Percentiles rank a stretch among this genome's conserved stretches.
Conservation (phyloP, 306 rosid species). For the Trichosanthes truncata region DNA sequence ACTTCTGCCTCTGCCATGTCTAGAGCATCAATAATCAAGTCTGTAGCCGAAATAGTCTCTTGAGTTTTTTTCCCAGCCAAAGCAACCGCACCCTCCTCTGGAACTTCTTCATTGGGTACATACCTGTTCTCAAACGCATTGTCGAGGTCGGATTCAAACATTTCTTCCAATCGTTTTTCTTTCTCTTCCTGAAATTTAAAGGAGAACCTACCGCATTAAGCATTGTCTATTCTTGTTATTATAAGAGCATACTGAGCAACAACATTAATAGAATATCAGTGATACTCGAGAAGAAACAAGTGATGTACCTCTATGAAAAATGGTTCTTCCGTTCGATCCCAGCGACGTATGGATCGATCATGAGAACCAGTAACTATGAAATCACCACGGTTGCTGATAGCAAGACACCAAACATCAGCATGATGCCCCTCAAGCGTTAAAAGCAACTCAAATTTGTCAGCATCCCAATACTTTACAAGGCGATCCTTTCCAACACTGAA, state of each 20-base stretch:
- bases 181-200: conserved; percentile 84
- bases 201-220: conserved; percentile 1
- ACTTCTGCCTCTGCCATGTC: conserved; percentile 68
- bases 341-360: conserved; percentile 89
- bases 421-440: conserved; percentile 95
- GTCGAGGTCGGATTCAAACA: conserved; percentile 71
- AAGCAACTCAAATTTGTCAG: conserved; percentile 86
- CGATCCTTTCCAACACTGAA: conserved; percentile 90
- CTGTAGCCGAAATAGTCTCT: conserved; percentile 86
- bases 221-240: neutral
- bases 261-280: neutral
- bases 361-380: conserved; percentile 87
- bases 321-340: conserved; percentile 98
- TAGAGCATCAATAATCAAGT: conserved; percentile 69
- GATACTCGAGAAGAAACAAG: conserved; percentile 3
- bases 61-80: conserved; percentile 76
- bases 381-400: conserved; percentile 83
- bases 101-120: conserved; percentile 61
- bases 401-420: conserved; percentile 88
- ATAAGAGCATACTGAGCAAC: neutral
- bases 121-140: conserved; percentile 57
- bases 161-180: conserved; percentile 82
- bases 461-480: conserved; percentile 86
- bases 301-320: conserved; percentile 83
- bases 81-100: conserved; percentile 94